Base-by-base conservation (phyloP, 1,284 basidiomycete species). In the Macrocystidia cucumis region DNA sequence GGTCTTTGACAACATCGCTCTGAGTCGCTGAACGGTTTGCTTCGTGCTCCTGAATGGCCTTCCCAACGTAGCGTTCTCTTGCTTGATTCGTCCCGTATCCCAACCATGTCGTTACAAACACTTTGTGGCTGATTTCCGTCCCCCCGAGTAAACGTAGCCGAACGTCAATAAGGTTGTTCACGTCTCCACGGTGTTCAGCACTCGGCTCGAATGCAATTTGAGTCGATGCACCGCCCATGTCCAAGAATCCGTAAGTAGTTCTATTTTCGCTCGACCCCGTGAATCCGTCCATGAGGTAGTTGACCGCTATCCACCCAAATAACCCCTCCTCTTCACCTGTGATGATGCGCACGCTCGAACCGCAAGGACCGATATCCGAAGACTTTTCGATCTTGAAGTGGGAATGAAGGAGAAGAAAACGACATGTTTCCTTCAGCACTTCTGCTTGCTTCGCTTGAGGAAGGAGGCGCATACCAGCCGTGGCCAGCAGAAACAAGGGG, bases 281-380 rank as follows among this genome's bases (percentile, higher is more conserved):
- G 55, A 99, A 99, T 1, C 93, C 95, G 53, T 98, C 90, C 91
- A 98, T 96, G 29, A 98, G 80, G 57, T 99, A 98, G 59, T 98
- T 99, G 54, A 98, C 91, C 0, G 93, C 91, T 37, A 99, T 91
- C 96, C 96, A 99, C 1, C 96, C 96, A 57, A 95, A 96, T 31
- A 98, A 63, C 0, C 96, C 96, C 54, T 99, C 96, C 57, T 98
- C 95, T 59, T 98, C 93, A 34, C 96, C 96, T 1, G 90, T 88
- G 50, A 98, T 98, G 48, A 98, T 91, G 39, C 89, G 80, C 2
- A 98, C 81, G 47, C 87, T 92, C 35, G 88, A 78, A 9, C 86
- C 83, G 57, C 95, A 98, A 2, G 85, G 86, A 3, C 87, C 87
- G 22, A 64, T 64, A 4, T 60, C 54, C 7, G 78, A 81, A 9